Evolutionary conservation across 345 rosid genomes (phyloP), one percentile per base, ranked within the genome.

Genomic region (Salix suchowensis): DNA sequence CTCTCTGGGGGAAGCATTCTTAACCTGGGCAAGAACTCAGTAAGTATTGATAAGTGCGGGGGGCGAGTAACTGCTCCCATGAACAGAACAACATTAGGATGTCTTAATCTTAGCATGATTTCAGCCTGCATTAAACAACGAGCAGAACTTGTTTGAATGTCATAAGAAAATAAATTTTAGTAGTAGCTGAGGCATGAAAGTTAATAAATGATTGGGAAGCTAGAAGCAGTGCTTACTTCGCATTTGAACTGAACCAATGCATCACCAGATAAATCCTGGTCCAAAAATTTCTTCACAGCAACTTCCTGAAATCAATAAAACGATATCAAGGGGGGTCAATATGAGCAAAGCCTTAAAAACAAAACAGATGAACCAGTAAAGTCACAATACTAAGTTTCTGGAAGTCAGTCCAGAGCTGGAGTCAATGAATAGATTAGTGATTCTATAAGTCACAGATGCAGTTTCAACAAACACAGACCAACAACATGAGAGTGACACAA

Each of bases 21-120:
- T 55, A 85, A 95, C 99, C 99, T 96, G 75, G 97, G 98, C 73
- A 96, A 86, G 84, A 88, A 96, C 88, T 96, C 99, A n/a, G 97
- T 96, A 86, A 96, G 79, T 82, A 96, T 96, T 16, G 99, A 96
- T 83, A 96, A 85, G 84, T 96, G 88, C 42, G 98, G 99, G 7
- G 92, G 81, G 46, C 91, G 91, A 68, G 97, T 91, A 79, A 96
- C 98, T 36, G 99, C 98, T 84, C 98, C 99, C 99, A 96, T 93
- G 88, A 96, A 96, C 76, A 93, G 98, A 80, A 96, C 99, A 76
- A 96, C 97, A 65, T 96, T 96, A 36, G 99, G 99, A 82, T 96
- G 99, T 78, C 99, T 89, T 85, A 96, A 82, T 78, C 97, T 85
- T 82, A 90, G 83, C 99, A 96, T 96, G 83, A 96, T 90, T 85